Evolutionary conservation across 2,329 filamentous ascomycete species (phyloP).

Genomic region (Diplocarpon rosae): DNA sequence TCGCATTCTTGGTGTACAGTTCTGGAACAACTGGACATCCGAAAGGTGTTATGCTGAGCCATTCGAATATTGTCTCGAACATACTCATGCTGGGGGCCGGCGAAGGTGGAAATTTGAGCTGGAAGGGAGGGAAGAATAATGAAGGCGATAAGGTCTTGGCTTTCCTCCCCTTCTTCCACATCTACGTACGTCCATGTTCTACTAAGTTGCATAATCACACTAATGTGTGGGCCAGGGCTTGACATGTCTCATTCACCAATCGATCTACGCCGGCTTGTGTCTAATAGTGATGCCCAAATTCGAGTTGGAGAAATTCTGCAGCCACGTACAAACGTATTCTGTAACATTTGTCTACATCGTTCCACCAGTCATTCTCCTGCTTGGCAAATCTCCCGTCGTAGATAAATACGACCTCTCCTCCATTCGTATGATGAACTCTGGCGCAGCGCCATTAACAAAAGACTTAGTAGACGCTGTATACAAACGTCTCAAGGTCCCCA

Average conservation of each 20-base stretch:
- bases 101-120: conserved; percentile 45
- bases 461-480: conserved; percentile 72
- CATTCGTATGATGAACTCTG: conserved; percentile 76
- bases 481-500: conserved; percentile 59
- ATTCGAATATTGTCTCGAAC: conserved; percentile 74
- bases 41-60: conserved; percentile 82
- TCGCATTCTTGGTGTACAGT: conserved; percentile 79
- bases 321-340: conserved; percentile 58
- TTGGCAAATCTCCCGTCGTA: conserved; percentile 70
- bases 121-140: conserved; percentile 46
- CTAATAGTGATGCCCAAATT: conserved; percentile 69
- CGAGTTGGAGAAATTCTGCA: conserved; percentile 69
- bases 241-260: conserved; percentile 59
- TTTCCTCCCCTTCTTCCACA: conserved; percentile 83
- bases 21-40: conserved; percentile 85
- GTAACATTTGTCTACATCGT: conserved; percentile 76
- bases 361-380: conserved; percentile 69
- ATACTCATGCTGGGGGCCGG: conserved; percentile 41
- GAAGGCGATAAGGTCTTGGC: conserved; percentile 64
- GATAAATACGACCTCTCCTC: conserved; percentile 70
- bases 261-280: conserved; percentile 53
- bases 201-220: neutral
- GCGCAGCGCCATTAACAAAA: conserved; percentile 71
- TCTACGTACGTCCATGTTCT: conserved; percentile 53
- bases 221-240: conserved; percentile 38